Conservation (phyloP, 371 early-diverging fungal species). For the Mortierella sp. region DNA sequence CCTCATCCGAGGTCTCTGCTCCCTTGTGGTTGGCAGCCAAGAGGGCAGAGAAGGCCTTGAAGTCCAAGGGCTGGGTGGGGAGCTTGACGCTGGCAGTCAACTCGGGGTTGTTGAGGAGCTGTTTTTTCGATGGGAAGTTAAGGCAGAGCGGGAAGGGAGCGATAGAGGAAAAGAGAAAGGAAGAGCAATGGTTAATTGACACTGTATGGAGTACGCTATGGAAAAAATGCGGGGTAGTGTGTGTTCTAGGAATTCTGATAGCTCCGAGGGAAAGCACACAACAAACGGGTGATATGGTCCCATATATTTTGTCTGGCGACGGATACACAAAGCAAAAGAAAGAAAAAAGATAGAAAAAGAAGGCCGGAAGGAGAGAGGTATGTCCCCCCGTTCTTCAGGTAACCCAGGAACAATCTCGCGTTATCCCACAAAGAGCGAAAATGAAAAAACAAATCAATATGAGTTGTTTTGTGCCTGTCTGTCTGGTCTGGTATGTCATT, state of each 20-base stretch:
- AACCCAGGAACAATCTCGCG: neutral
- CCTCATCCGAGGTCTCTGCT: constrained; percentile 43
- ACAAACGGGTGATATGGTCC: neutral
- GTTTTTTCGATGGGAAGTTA: neutral
- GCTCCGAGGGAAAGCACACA: neutral
- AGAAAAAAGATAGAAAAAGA: neutral
- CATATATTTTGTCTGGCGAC: too few species aligned
- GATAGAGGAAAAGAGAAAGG: too few species aligned
- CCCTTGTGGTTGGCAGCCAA: constrained; percentile 35
- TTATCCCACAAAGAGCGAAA: neutral
- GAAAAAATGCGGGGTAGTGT: constrained; percentile 5
- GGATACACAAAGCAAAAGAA: neutral
- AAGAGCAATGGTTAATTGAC: neutral
- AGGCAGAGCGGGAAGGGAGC: too few species aligned
- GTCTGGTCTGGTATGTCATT: too few species aligned
- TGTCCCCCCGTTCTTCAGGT: neutral
- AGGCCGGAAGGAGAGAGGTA: neutral
- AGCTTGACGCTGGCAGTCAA: constrained; percentile 38
- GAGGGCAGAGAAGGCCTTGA: constrained; percentile 41
- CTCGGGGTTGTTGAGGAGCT: constrained; percentile 41
- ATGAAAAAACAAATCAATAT: too few species aligned
- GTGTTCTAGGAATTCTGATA: neutral
- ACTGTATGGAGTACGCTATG: neutral
- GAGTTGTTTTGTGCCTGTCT: too few species aligned
- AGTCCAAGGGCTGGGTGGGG: constrained; percentile 52